phyloP scores from a whole-genome alignment of 2,329 filamentous ascomycete genomes.

The Macrophomina pseudophaseolina region DNA sequence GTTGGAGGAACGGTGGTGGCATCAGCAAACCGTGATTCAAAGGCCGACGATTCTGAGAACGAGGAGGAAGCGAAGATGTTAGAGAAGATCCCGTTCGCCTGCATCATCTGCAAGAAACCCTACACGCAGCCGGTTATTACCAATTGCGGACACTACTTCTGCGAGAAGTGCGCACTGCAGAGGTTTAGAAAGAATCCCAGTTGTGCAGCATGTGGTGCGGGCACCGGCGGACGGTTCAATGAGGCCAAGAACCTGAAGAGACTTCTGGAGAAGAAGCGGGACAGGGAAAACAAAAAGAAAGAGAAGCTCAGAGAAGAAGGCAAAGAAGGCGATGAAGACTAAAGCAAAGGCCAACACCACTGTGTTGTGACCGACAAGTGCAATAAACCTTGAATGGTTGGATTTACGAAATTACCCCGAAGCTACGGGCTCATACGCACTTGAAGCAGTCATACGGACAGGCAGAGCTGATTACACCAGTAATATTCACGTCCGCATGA shows the following conservation, averaged over 20 bases:
- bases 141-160: constrained; percentile 95
- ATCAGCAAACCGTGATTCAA: constrained; percentile 58
- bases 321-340: constrained; percentile 56
- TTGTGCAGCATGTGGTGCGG: constrained; percentile 83
- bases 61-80: constrained; percentile 72
- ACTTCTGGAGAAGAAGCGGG: constrained; percentile 74
- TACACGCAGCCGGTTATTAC: constrained; percentile 85
- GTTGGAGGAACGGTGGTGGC: constrained; percentile 59
- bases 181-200: constrained; percentile 85
- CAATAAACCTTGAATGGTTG: no score
- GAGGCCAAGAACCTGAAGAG: constrained; percentile 81
- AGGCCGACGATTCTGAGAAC: constrained; percentile 54
- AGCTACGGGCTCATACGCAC: no score
- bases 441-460: no score
- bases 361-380: no score
- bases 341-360: constrained; percentile 36
- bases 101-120: constrained; percentile 79
- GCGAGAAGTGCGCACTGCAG: constrained; percentile 84
- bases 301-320: constrained; percentile 60
- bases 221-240: constrained; percentile 90
- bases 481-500: no score
- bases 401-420: no score
- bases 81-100: constrained; percentile 86
- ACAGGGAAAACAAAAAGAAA: constrained; percentile 63
- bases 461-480: no score